Base-by-base conservation (phyloP, 768 basidiomycete species). In the Agrocybe pediades region DNA sequence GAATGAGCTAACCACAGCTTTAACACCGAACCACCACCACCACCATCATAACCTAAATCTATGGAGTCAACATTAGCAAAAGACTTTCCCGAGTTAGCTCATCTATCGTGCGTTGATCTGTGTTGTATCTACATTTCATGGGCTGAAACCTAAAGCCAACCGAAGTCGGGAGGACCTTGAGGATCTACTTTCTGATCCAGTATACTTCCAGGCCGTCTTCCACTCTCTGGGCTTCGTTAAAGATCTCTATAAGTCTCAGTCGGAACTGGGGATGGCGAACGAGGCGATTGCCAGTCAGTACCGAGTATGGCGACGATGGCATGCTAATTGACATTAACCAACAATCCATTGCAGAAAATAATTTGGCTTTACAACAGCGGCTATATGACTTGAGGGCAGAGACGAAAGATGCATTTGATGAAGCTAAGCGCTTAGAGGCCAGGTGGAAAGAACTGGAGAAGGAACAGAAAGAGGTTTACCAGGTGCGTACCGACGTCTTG, bases 101-200 rank as follows among this genome's bases (percentile, higher is more conserved):
- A 85, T 65, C 68, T 91, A 64, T 85, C 88, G 90, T 90, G 71
- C 66, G 84, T 63, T 45, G 9, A 25, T 21, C n/a, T 30, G 41
- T 20, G 21, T 21, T 29, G 25, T 7, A 24, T 33, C 25, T 9
- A 3, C 17, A 44, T n/a, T 9, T 16, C 33, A 30, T 41, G 20
- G 1, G 29, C 41, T 47, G 43, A 53, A 16, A 47, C 26, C 30
- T 47, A 45, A 53, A 16, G 48, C 26, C 30, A 25, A 23, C 23
- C n/a, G 39, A 46, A 95, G 93, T 59, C 84, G 90, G 46, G 88
- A 92, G 59, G 93, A 95, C 62, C 78, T 98, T n/a, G 91, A 97
- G 68, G 93, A 95, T 64, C 74, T 97, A 4, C 72, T 97, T 19
- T 77, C 80, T 13, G 92, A 97, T 65, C 88, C 86, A 0, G 72